Base-by-base conservation (phyloP, 2,329 filamentous ascomycete species). In the Stagonosporopsis tanaceti region DNA sequence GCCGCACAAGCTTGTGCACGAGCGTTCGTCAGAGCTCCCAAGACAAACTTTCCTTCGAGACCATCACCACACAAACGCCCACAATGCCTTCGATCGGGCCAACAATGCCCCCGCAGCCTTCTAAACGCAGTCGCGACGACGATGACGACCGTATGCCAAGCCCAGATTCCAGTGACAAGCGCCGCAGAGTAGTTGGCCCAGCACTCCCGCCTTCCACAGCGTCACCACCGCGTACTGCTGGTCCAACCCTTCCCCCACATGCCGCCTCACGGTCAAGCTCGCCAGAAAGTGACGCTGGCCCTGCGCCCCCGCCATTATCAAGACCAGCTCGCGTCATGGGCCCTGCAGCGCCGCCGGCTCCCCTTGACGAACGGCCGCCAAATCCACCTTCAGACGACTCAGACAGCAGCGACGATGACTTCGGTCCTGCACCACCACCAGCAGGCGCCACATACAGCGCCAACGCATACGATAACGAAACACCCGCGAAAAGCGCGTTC, bases 31-130 rank as follows among this genome's bases (percentile, higher is more conserved):
- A 30, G 14, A 53, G 50, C 35, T 35, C 35, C 41, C 27, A 27
- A 34, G 14, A 5, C 40, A 9, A 32, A 32, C 40, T 22, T 24
- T 24, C n/a, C n/a, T 32, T 22, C 11, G 3, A 2, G 7, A 28
- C 37, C 14, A 40, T 22, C 11, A 15, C 35, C 37, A 46, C 42
- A 30, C 45, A 5, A 22, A 15, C 41, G 15, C 27, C 35, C 42
- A 77, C 17, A 20, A 91, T 91, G 89, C 80, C 54, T 35, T 30
- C 87, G 32, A 87, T 91, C 69, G 89, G 90, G 5, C 90, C 91
- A 14, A 81, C 87, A 59, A 76, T 93, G 24, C 90, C 91, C 12
- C 83, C 89, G 4, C 86, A 90, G 60, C 82, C 89, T 39, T 66
- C 82, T 11, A 81, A 85, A 74, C 70, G 77, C 61, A 77, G 86